Evolutionary conservation across 257 asterid genomes (phyloP), one percentile per base, ranked within the genome.

Genomic region (Nicotiana tomentosiformis): DNA sequence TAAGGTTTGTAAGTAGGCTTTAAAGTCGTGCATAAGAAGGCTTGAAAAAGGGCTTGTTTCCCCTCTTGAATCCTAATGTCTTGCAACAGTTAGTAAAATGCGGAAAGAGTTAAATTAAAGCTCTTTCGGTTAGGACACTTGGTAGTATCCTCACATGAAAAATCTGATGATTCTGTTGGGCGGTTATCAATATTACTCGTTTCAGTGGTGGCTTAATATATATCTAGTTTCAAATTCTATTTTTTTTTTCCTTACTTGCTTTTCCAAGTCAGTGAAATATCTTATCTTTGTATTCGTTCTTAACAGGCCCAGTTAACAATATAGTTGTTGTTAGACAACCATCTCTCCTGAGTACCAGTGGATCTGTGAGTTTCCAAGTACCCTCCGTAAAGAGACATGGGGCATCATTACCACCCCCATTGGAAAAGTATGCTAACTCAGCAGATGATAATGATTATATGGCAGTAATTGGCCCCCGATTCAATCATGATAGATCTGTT

Each of bases 241-340:
- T 37, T 78, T 33, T 9, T 33, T 64, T 57, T 62, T 11, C 62
- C 32, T 5, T 46, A 20, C 46, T 10, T 17, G 15, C 46, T 9
- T 69, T 33, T 78, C 61, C 39, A 39, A 14, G 69, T 15, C 57
- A 18, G 11, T 64, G 37, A 51, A 81, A 69, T 77, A 32, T 76
- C 55, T 69, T 46, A 77, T 83, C 77, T 74, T 86, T 70, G 82
- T 77, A 37, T 82, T 80, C 53, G 58, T 79, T 26, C 60, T 83
- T n/a, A 82, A 76, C 93, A 94, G 98, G 98, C 70, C 90, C 97
- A 5, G 89, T 94, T 72, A 94, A 87, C 86, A 96, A 93, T 80
- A 87, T 94, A 67, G 81, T 90, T 57, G 91, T 96, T 84, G 84
- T 88, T 82, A 90, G 92, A 86, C 96, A 85, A 68, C 89, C 93